Base-by-base conservation (phyloP, 2,329 filamentous ascomycete genomes). In the Fusarium equiseti region DNA sequence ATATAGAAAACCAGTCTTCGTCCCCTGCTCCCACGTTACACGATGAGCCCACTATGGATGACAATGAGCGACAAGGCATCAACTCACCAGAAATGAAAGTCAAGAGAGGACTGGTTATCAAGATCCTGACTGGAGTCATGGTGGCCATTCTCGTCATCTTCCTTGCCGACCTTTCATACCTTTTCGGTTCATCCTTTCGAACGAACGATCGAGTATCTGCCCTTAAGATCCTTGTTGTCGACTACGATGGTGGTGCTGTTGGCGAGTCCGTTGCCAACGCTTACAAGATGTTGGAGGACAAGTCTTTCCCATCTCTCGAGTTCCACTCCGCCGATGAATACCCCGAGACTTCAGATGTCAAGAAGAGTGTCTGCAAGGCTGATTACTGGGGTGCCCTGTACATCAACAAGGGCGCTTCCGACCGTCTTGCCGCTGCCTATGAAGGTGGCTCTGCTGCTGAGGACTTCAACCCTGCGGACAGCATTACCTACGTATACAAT, bases 361-460 rank as follows among this genome's bases (percentile, higher is more conserved):
- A 69, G 38, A 65, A 77, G n/a, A 75, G 76, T 1, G 79, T 83
- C 24, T 83, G 82, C 60, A 68, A 76, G 15, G 73, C 71, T 0
- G 63, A 76, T 31, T 81, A 81, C 62, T 83, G 81, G 81, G 81
- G 70, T 4, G 80, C 79, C 4, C 55, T 83, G 8, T 80, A 80
- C 38, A 73, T 76, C 18, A 68, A 74, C 27, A 48, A 72, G 9
- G 78, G 76, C 4, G 77, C 81, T 3, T 80, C 81, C 2, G 57
- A 68, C 2, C 75, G 77, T 18, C 69, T 82, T 8, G 68, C 73
- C 32, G 65, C 70, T 18, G 78, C 78, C 5, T 40, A 81, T 27
- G 43, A 65, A 5, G 77, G 76, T 27, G 69, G 71, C 2, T 66
- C 66, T 8, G 63, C 73, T 4, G 69, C 71, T 4, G 65, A 66